Evolutionary conservation across 2,329 filamentous ascomycete genomes (phyloP).

Genomic region (Aspergillus sp.): DNA sequence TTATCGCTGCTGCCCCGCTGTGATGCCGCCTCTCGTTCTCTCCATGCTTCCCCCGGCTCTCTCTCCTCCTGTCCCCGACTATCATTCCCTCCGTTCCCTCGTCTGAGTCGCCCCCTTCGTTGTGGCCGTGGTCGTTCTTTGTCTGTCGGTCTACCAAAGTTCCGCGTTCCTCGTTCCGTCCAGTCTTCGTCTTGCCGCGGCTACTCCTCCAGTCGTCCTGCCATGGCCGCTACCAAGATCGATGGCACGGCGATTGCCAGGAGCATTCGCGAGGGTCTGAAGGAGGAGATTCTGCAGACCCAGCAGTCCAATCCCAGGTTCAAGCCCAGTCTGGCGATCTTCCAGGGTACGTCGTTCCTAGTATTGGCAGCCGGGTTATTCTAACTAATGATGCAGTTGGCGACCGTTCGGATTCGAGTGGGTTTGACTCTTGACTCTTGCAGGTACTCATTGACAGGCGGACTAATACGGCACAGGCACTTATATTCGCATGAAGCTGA

Average conservation of each 20-base stretch:
- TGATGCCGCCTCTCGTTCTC: slow-evolving; percentile 9
- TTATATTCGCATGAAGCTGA: slow-evolving; percentile 99
- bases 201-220: slow-evolving; percentile 46
- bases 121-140: no score
- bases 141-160: no score
- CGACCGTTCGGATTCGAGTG: slow-evolving; percentile 85
- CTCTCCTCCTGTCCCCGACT: slow-evolving; percentile 8
- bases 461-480: slow-evolving; percentile 52
- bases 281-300: slow-evolving; percentile 67
- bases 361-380: background rate
- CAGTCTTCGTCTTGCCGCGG: slow-evolving; percentile 14
- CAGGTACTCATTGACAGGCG: slow-evolving; percentile 1
- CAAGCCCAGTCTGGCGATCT: slow-evolving; percentile 82
- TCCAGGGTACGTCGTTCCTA: slow-evolving; percentile 59
- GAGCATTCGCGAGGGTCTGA: slow-evolving; percentile 73
- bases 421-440: slow-evolving; percentile 27
- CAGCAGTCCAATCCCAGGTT: slow-evolving; percentile 79
- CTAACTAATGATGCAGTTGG: slow-evolving; percentile 54
- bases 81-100: slow-evolving; percentile 4
- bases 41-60: slow-evolving; percentile 2
- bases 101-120: no score
- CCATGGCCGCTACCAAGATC: slow-evolving; percentile 83
- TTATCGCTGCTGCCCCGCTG: slow-evolving; percentile 17
- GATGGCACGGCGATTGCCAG: slow-evolving; percentile 95
- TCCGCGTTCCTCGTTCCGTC: slow-evolving; percentile 9